Base-by-base conservation (phyloP, 495 filamentous ascomycete species). In the Penicillium parvum region DNA sequence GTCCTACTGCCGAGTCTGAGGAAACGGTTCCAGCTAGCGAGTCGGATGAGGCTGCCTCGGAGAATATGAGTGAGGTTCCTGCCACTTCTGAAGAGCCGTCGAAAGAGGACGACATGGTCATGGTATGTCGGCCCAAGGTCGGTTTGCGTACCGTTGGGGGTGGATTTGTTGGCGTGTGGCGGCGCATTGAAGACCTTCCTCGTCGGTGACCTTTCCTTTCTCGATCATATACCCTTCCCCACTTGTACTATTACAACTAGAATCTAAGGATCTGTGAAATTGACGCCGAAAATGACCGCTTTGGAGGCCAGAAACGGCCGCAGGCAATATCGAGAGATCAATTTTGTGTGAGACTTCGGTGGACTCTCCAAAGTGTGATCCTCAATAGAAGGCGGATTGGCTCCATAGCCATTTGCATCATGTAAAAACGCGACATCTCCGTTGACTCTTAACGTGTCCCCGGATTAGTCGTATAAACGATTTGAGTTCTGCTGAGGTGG, bases 111-210 rank as follows among this genome's bases (percentile, higher is more conserved):
- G 74, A 75, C 4, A 68, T 58, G 50, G 73, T 73, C 12, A 73
- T 85, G 56, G 72, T 90, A 6, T 88, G 85, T 49, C 66, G 84
- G 25, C 85, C 85, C 0, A 85, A 81, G 53, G 79, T 80, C 19
- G 84, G 84, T 1, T 55, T 75, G 18, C 63, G 65, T 26, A 66
- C 84, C 23, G 64, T 78, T 8, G 85, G 82, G 1, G 85, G 85
- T 12, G 85, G 85, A 0, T 90, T 90, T 52, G 65, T 90, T 36
- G 85, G 70, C 1, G 58, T 88, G 3, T 88, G 80, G 73, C 75
- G 76, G 40, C 77, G 63, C 12, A 63, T 73, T 15, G 68, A 73
- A 54, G 65, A 68, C 46, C 32, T 27, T 28, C 15, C 43, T 32
- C 9, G 11, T 32, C 43, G 38, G 12, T 52, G 33, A 50, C 35